Conservation (phyloP, 2,329 filamentous ascomycete genomes). For the Aspergillus sp. region DNA sequence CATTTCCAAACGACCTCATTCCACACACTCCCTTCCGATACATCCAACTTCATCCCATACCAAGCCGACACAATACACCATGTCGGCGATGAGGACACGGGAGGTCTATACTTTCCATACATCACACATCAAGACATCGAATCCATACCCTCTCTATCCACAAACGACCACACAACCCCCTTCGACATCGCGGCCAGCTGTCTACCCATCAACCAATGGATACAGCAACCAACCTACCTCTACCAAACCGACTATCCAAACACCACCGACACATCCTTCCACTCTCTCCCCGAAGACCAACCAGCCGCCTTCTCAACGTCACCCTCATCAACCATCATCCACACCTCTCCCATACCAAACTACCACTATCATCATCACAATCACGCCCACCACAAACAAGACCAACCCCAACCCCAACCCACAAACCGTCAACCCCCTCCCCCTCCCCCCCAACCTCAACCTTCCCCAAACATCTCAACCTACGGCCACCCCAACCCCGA, state of each 20-base stretch:
- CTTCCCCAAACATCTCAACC: conserved; percentile 20
- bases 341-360: neutral
- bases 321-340: too few species aligned
- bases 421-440: neutral
- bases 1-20: too few species aligned
- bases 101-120: neutral
- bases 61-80: conserved; percentile 1
- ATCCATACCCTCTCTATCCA: neutral
- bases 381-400: neutral
- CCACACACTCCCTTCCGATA: neutral
- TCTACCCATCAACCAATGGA: neutral
- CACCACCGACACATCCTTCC: neutral
- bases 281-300: too few species aligned
- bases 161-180: neutral
- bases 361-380: neutral
- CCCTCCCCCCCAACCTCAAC: conserved; percentile 5
- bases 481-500: conserved; percentile 28
- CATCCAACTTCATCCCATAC: conserved; percentile 3
- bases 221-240: neutral
- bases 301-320: too few species aligned
- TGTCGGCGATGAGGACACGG: neutral
- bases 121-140: neutral
- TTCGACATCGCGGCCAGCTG: neutral
- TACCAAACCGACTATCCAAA: neutral
- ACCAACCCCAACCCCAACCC: neutral